These are phyloP conservation scores for Ganoderma sinense DNA, from an alignment of 1,284 basidiomycete genomes.

Conservation along the genomic window DNA sequence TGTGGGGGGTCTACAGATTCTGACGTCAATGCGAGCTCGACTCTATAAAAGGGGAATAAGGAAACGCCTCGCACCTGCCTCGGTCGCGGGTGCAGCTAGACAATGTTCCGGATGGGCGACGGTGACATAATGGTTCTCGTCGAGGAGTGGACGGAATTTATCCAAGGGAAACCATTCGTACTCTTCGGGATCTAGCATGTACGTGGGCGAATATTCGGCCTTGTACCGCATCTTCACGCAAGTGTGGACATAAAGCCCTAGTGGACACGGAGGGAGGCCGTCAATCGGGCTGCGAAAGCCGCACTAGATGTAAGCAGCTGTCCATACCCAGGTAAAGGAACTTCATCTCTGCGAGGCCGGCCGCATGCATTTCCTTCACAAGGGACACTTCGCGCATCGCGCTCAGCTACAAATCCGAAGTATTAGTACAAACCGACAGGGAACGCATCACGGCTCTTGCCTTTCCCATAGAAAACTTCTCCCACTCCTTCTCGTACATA, in stretches of 20 bases:
- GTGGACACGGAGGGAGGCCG: slow-evolving; percentile 1
- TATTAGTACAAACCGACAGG: not conserved
- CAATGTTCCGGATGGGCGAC: slow-evolving; percentile 73
- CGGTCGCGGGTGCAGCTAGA: slow-evolving; percentile 35
- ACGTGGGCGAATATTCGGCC: slow-evolving; percentile 90
- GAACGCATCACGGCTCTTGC: slow-evolving; percentile 42
- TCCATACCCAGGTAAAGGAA: slow-evolving; percentile 86
- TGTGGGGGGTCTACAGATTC: slow-evolving; percentile 17
- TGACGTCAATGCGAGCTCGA: not conserved
- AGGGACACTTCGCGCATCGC: slow-evolving; percentile 83
- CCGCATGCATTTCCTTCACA: slow-evolving; percentile 73
- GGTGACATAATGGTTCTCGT: slow-evolving; percentile 70
- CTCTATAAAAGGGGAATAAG: not conserved
- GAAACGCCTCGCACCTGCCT: slow-evolving; percentile 11
- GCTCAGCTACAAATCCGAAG: slow-evolving; percentile 62
- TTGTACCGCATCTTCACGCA: slow-evolving; percentile 99
- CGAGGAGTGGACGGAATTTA: slow-evolving; percentile 65
- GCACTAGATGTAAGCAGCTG: not conserved
- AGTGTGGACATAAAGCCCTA: slow-evolving; percentile 93
- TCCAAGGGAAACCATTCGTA: slow-evolving; percentile 80
- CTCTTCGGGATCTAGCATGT: slow-evolving; percentile 89
- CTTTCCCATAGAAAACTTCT: slow-evolving; percentile 85
- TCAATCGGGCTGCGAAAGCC: not conserved
- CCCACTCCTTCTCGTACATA: slow-evolving; percentile 87
- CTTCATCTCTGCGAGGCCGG: slow-evolving; percentile 68